Percentiles rank a stretch among this genome's conserved stretches.
phyloP scores from a whole-genome alignment of 768 basidiomycete species.

The Russula olivacea region DNA sequence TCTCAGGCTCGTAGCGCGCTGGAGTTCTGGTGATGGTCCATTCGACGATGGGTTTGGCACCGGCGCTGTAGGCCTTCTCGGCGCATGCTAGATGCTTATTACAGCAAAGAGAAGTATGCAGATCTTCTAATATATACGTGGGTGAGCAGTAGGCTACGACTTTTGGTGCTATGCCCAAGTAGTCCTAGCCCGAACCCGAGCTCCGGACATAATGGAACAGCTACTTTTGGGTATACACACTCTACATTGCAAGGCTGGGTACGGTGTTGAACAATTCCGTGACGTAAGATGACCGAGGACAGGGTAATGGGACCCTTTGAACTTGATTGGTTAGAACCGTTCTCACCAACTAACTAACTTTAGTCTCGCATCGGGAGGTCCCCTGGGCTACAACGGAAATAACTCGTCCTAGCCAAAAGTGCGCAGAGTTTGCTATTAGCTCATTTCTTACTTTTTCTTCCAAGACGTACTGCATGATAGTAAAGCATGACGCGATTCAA shows the following conservation, averaged over 20 bases:
- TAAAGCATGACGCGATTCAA: too few species aligned
- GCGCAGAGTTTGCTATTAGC: neutral
- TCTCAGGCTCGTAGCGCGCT: too few species aligned
- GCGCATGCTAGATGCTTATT: neutral
- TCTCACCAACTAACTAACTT: conserved; percentile 2
- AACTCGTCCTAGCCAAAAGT: too few species aligned
- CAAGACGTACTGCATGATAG: neutral
- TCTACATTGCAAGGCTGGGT: neutral
- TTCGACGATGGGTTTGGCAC: neutral
- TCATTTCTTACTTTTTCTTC: neutral
- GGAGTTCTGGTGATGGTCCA: neutral
- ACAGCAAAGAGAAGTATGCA: neutral
- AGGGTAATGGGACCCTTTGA: neutral
- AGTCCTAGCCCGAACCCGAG: neutral
- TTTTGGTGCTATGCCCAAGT: neutral
- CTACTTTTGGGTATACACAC: neutral
- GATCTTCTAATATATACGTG: neutral
- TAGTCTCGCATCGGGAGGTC: neutral
- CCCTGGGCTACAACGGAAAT: too few species aligned
- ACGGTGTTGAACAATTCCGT: neutral
- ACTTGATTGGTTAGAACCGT: conserved; percentile 2
- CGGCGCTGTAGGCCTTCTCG: neutral
- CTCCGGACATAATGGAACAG: neutral
- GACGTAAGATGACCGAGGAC: conserved; percentile 1
- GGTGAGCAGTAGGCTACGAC: too few species aligned